These are phyloP conservation scores for Ensete glaucum DNA, from an alignment of 176 grass and related monocot species.

Conservation along the genomic window DNA sequence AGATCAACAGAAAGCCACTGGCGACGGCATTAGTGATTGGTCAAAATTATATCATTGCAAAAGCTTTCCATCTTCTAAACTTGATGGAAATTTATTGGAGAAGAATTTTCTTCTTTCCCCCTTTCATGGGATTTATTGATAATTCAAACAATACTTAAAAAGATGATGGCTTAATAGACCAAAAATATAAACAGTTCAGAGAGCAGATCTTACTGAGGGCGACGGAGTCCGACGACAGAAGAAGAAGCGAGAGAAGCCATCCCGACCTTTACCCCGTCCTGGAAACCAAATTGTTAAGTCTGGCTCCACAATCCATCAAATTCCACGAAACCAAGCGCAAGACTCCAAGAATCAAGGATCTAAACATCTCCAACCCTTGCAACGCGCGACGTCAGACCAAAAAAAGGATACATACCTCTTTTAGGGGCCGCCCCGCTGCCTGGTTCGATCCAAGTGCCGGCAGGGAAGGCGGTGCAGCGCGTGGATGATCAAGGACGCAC, in stretches of 20 bases:
- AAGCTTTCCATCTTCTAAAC: not conserved
- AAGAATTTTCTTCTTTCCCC: not conserved
- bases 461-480: not conserved
- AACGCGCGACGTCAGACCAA: not conserved
- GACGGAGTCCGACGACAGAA: not conserved
- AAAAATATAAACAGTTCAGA: not conserved
- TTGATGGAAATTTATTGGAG: not conserved
- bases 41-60: too few relatives aligned
- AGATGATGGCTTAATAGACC: too few relatives aligned
- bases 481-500: not conserved
- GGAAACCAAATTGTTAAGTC: not conserved
- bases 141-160: not conserved
- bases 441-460: not conserved
- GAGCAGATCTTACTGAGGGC: not conserved
- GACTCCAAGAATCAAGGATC: not conserved
- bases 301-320: not conserved
- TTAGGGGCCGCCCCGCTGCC: not conserved
- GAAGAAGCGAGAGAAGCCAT: not conserved
- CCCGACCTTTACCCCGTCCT: not conserved
- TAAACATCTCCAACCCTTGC: not conserved
- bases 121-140: not conserved
- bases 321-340: not conserved
- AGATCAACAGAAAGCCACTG: too few relatives aligned
- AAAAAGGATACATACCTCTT: too few relatives aligned
- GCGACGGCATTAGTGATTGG: too few relatives aligned